Conservation (phyloP, 2,329 filamentous ascomycete genomes). For the Neopestalotiopsis clavispora region DNA sequence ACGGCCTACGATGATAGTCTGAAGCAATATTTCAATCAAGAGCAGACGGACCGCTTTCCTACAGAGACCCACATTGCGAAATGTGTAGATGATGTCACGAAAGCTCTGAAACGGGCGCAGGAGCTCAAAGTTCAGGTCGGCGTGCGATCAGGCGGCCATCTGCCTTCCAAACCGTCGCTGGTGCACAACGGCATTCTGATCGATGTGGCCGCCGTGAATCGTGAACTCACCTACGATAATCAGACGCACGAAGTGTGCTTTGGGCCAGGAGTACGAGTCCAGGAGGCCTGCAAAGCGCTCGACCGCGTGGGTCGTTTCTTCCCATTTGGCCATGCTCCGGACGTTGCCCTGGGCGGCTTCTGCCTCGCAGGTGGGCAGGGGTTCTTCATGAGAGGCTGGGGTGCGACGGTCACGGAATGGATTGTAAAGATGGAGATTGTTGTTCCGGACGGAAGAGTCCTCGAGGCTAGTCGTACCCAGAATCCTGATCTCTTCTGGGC, state of each 20-base stretch:
- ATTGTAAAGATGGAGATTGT: conserved; percentile 39
- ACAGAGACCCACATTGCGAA: conserved; percentile 4
- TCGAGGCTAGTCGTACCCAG: conserved; percentile 45
- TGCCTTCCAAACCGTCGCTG: conserved; percentile 22
- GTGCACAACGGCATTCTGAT: conserved; percentile 26
- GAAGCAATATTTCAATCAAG: conserved; percentile 5
- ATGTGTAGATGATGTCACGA: neutral
- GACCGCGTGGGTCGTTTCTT: conserved; percentile 26
- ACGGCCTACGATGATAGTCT: conserved; percentile 6
- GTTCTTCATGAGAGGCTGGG: conserved; percentile 34
- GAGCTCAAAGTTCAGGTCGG: conserved; percentile 17
- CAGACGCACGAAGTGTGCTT: conserved; percentile 22
- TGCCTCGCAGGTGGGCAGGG: conserved; percentile 34
- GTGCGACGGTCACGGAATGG: conserved; percentile 28
- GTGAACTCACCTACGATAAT: conserved; percentile 22
- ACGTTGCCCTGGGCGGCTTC: conserved; percentile 33
- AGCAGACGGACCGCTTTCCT: conserved; percentile 5
- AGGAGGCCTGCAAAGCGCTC: conserved; percentile 20
- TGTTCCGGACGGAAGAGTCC: conserved; percentile 40
- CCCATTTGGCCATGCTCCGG: conserved; percentile 30
- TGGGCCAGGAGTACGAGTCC: conserved; percentile 25
- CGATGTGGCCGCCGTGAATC: conserved; percentile 25
- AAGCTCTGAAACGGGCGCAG: conserved; percentile 2
- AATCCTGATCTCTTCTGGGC: conserved; percentile 50
- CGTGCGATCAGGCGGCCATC: conserved; percentile 27